Evolutionary conservation across 2,329 filamentous ascomycete species (phyloP).

Genomic region (Apiospora sp.): DNA sequence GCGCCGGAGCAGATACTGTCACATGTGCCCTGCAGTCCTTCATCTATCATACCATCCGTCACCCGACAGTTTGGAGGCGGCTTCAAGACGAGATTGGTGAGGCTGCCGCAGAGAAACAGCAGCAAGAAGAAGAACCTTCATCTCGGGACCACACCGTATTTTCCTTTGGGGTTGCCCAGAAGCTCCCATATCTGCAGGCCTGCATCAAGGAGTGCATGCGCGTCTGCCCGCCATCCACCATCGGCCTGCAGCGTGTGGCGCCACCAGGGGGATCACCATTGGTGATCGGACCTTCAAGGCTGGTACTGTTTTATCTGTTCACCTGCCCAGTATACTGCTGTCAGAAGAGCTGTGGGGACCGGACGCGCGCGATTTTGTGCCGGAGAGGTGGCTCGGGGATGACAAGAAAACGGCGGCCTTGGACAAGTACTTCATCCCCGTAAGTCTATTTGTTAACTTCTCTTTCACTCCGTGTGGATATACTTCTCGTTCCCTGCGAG

Average conservation of each 20-base stretch:
- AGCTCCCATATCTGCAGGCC: conserved; percentile 43
- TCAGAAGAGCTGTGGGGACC: conserved; percentile 27
- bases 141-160: conserved; percentile 29
- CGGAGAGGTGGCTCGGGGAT: conserved; percentile 35
- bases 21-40: conserved; percentile 23
- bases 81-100: conserved; percentile 8
- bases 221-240: conserved; percentile 34
- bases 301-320: conserved; percentile 26
- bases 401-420: conserved; percentile 25
- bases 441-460: conserved; percentile 27
- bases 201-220: conserved; percentile 42
- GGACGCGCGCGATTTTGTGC: conserved; percentile 28
- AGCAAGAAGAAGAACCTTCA: conserved; percentile 15
- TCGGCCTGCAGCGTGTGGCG: conserved; percentile 29
- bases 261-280: conserved; percentile 28
- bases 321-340: conserved; percentile 24
- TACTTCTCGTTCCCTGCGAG: too few relatives aligned
- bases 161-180: conserved; percentile 38
- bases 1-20: conserved; percentile 19
- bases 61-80: conserved; percentile 26
- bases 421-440: conserved; percentile 33
- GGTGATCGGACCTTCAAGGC: conserved; percentile 26
- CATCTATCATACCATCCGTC: conserved; percentile 27
- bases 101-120: conserved; percentile 26
- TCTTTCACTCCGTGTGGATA: background rate